These are phyloP conservation scores for Rhizoclosmatium globosum DNA, from an alignment of 192 early-diverging fungal genomes.

Conservation along the genomic window DNA sequence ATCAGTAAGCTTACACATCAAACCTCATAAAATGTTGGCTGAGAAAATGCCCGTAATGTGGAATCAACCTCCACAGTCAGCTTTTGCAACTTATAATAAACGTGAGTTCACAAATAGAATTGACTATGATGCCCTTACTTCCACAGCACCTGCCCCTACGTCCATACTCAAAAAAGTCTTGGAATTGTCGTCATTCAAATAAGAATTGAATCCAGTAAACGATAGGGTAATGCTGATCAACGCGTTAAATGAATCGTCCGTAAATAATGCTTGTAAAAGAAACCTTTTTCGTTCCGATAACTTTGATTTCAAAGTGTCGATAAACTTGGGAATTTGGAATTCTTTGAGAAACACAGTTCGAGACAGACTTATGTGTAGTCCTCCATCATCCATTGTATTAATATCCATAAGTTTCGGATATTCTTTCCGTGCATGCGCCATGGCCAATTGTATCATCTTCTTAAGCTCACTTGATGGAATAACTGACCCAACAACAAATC, in stretches of 20 bases:
- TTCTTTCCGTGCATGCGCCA: neutral
- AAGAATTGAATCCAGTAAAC: constrained; percentile 10
- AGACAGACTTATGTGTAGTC: constrained; percentile 24
- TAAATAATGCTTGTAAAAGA: neutral
- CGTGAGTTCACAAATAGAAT: neutral
- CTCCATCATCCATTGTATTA: constrained; percentile 7
- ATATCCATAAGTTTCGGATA: neutral
- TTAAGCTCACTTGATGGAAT: neutral
- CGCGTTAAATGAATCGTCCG: neutral
- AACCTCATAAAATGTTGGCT: constrained; percentile 28
- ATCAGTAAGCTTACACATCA: too few species aligned
- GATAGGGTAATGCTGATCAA: constrained; percentile 9
- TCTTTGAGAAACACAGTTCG: constrained; percentile 27
- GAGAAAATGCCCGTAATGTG: constrained; percentile 10
- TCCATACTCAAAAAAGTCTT: constrained; percentile 31
- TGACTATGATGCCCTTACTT: neutral
- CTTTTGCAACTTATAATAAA: constrained; percentile 1
- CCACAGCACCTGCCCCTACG: constrained; percentile 1
- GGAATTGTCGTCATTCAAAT: constrained; percentile 18
- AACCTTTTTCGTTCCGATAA: neutral
- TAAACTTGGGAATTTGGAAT: constrained; percentile 24
- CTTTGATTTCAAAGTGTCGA: neutral
- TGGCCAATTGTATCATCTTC: neutral
- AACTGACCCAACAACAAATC: neutral
- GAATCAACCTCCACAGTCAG: constrained; percentile 1